Percentiles rank a stretch among this genome's conserved stretches.
Evolutionary conservation across 129 eudicot species (phyloP).

Genomic region (Lonicera japonica): DNA sequence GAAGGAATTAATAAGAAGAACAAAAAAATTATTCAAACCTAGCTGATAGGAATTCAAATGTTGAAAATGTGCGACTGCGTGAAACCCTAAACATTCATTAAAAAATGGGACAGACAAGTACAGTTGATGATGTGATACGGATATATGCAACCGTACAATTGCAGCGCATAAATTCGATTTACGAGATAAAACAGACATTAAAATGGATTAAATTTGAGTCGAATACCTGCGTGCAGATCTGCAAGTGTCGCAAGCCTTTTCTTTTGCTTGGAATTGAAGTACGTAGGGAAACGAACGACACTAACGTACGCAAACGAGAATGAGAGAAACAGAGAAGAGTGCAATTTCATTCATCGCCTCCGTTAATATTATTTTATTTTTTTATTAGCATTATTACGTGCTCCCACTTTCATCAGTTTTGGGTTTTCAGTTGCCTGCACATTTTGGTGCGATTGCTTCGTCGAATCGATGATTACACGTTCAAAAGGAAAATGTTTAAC

Average conservation of each 20-base stretch:
- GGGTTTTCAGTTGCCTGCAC: no score
- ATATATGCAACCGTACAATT: background rate
- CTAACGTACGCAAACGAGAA: background rate
- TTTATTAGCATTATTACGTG: background rate
- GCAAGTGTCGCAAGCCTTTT: background rate
- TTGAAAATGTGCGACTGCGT: background rate
- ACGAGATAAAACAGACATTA: background rate
- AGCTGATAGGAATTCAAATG: background rate
- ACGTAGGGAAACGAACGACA: no score
- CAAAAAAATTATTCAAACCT: background rate
- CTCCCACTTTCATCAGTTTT: background rate
- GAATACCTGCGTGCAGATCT: constrained; percentile 1
- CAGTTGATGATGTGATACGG: background rate
- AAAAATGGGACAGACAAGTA: background rate
- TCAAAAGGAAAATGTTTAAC: no score
- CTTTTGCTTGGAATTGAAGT: background rate
- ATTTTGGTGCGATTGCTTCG: no score
- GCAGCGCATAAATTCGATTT: background rate
- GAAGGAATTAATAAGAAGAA: background rate
- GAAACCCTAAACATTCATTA: background rate
- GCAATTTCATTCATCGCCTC: background rate
- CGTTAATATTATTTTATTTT: background rate
- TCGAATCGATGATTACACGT: no score
- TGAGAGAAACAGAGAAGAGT: background rate
- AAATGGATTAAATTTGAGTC: background rate